Evolutionary conservation across 305 asterid species (phyloP), one percentile per base, ranked within the genome.

Genomic region (Fraxinus angustifolia): DNA sequence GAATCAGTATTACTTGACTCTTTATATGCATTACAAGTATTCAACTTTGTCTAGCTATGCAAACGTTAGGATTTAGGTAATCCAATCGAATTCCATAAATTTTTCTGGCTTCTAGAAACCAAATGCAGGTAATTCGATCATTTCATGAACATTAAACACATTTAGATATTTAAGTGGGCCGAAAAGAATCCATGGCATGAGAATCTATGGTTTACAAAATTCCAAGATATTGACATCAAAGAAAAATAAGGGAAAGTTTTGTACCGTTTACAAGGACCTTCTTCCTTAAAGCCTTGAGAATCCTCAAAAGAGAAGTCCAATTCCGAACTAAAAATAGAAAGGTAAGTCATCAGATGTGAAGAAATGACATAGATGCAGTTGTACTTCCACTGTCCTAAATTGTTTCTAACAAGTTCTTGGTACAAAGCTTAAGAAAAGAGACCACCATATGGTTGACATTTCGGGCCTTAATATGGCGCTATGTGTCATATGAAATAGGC

Each of bases 241-340:
- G 68, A 23, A 26, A 26, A 56, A 53, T 48, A 73, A 2, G 48
- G 75, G 30, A 0, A 17, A 6, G n/a, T 21, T 33, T 42, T 0
- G 38, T 82, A 82, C 84, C 84, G 81, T 45, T 82, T 82, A 12
- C 81, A 78, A 31, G 84, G 30, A 30, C 78, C 67, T 48, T 73
- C 73, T 76, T 82, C 84, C 81, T 82, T 82, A 50, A 79, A 62
- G n/a, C 78, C 81, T 76, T 77, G 81, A 40, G 81, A 76, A 76
- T 76, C 78, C 14, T 78, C 84, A 67, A 82, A 82, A 19, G 76
- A 50, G 48, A 31, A 48, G 40, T 68, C 84, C 38, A 75, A 19
- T 77, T 76, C 81, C 31, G 73, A 35, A 42, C 84, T 82, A 80
- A 67, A 16, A 70, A 68, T 12, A 77, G 30, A 68, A 68, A 68